These are phyloP conservation scores for Rubus idaeus DNA, from an alignment of 306 rosid species.

Conservation along the genomic window DNA sequence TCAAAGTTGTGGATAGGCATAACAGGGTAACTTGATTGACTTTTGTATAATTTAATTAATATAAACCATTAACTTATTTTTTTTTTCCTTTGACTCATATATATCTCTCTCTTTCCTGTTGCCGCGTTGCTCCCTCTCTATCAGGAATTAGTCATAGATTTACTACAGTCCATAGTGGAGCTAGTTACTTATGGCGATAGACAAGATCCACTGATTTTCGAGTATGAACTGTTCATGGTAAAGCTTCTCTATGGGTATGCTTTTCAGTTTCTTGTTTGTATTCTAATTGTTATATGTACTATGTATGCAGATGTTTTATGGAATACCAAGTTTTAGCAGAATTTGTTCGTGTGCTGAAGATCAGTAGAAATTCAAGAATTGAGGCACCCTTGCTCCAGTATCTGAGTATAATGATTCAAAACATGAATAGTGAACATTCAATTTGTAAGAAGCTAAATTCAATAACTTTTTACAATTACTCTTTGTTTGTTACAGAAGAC, in stretches of 20 bases:
- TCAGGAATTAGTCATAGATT: slow-evolving; percentile 75
- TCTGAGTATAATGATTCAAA: slow-evolving; percentile 85
- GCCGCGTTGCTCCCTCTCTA: neutral
- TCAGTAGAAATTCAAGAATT: slow-evolving; percentile 56
- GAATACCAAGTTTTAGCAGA: slow-evolving; percentile 78
- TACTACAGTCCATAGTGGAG: slow-evolving; percentile 78
- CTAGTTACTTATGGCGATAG: slow-evolving; percentile 78
- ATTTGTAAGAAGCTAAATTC: slow-evolving; percentile 56
- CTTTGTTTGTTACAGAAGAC: slow-evolving; percentile 7
- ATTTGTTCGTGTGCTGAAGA: slow-evolving; percentile 70
- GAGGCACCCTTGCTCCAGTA: slow-evolving; percentile 83
- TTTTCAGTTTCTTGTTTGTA: slow-evolving; percentile 16
- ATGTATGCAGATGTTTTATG: slow-evolving; percentile 76
- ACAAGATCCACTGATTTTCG: slow-evolving; percentile 76
- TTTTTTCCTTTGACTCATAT: neutral
- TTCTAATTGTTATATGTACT: slow-evolving; percentile 14
- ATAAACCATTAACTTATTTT: neutral
- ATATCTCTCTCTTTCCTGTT: neutral
- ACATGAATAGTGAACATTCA: slow-evolving; percentile 71
- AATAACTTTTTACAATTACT: slow-evolving; percentile 18
- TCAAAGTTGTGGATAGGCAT: slow-evolving; percentile 39
- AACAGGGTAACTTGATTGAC: slow-evolving; percentile 34
- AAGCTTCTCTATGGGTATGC: slow-evolving; percentile 12
- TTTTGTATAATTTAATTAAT: neutral
- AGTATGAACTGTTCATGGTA: slow-evolving; percentile 48